Evolutionary conservation across 352 stramenopile genomes (phyloP).

Genomic region (Globisporangium uncinulatum): DNA sequence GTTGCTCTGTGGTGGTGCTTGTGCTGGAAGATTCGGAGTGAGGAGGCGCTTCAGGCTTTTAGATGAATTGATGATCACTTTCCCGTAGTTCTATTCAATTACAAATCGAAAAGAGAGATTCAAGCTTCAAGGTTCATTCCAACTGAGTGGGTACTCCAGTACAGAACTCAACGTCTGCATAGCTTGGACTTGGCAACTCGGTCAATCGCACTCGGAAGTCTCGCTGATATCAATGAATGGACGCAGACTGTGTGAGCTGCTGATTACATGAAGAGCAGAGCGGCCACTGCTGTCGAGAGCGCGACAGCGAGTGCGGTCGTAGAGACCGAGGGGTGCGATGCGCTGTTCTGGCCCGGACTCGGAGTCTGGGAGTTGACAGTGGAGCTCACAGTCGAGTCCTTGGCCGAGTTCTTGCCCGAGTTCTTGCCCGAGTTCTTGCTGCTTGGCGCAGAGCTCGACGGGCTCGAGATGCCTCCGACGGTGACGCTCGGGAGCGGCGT

Average conservation of each 20-base stretch:
- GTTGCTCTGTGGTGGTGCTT: too few relatives aligned
- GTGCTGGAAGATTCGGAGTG: too few relatives aligned
- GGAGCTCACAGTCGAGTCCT: background rate
- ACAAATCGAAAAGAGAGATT: too few relatives aligned
- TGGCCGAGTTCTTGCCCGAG: slow-evolving; percentile 2
- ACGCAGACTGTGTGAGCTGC: too few relatives aligned
- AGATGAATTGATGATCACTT: too few relatives aligned
- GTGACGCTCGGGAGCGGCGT: background rate
- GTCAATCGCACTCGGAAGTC: background rate
- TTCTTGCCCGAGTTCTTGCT: background rate
- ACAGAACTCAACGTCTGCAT: too few relatives aligned
- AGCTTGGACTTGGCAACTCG: background rate
- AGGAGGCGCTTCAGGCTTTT: too few relatives aligned
- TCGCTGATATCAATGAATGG: too few relatives aligned
- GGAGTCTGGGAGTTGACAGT: background rate
- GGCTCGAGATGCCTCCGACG: background rate
- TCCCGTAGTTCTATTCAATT: too few relatives aligned
- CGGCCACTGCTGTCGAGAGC: background rate
- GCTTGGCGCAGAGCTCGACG: background rate
- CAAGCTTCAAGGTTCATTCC: too few relatives aligned
- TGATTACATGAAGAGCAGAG: background rate
- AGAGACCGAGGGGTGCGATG: background rate
- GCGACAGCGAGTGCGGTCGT: background rate
- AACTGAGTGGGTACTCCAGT: too few relatives aligned
- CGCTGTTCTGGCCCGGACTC: background rate